A percentile compares a stretch with the other conserved stretches of the same genome.
Conservation (phyloP, 768 basidiomycete species). For the Suillus discolor region DNA sequence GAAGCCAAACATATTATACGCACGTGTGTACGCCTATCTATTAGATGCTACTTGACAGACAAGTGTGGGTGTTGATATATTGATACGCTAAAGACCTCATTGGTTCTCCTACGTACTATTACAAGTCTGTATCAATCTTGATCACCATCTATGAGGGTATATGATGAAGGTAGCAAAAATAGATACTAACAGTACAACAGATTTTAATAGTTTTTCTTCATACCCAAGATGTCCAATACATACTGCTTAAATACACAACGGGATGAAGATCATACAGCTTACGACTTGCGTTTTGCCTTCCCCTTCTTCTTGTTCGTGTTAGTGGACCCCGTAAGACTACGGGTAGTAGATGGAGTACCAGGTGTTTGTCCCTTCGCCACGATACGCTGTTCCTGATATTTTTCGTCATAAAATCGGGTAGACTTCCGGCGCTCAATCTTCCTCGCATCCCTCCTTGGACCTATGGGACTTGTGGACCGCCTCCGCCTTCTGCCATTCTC, state of each 20-base stretch:
- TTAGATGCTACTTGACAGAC: too few species aligned
- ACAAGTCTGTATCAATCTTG: too few species aligned
- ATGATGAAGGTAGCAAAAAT: background rate
- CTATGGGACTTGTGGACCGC: constrained; percentile 15
- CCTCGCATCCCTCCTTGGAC: constrained; percentile 17
- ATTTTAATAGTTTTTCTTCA: background rate
- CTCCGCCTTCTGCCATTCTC: constrained; percentile 11
- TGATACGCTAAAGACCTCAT: too few species aligned
- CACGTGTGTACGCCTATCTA: background rate
- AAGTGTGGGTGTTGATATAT: too few species aligned
- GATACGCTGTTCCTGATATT: constrained; percentile 13
- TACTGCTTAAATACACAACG: constrained; percentile 4
- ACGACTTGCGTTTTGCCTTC: background rate
- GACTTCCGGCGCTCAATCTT: constrained; percentile 14
- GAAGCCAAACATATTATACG: background rate
- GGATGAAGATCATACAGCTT: too few species aligned
- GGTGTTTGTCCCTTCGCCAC: constrained; percentile 28
- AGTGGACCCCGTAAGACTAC: background rate
- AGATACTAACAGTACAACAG: constrained; percentile 2
- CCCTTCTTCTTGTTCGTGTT: constrained; percentile 2
- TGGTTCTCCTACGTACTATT: too few species aligned
- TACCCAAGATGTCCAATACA: constrained; percentile 1
- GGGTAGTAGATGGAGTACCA: constrained; percentile 22
- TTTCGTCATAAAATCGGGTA: constrained; percentile 13
- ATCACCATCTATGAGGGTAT: background rate